Evolutionary conservation across 2,329 filamentous ascomycete genomes (phyloP).

Genomic region (Arthroderma uncinatum): DNA sequence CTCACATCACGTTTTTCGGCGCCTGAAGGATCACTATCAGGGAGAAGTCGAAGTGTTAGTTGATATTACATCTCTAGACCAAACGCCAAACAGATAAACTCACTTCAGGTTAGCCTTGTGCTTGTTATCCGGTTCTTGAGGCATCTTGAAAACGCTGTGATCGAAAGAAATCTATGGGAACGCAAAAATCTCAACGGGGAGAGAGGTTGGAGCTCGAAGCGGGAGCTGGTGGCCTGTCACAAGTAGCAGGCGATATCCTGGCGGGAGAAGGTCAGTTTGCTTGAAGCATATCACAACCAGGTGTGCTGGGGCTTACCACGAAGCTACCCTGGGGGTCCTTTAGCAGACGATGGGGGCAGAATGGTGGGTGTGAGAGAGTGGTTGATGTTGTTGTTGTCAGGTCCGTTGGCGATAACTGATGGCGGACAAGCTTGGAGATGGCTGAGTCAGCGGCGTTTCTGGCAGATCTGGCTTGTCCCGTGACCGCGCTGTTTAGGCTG

Average conservation of each 20-base stretch:
- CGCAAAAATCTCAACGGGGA: conserved; percentile 13
- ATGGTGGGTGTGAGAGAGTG: conserved; percentile 3
- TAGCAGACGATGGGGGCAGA: conserved; percentile 7
- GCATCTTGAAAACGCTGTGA: conserved; percentile 48
- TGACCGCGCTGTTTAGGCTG: conserved; percentile 5
- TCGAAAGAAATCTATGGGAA: conserved; percentile 20
- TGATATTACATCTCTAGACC: conserved; percentile 9
- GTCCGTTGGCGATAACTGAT: conserved; percentile 1
- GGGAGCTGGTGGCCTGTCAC: neutral
- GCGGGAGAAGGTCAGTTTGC: neutral
- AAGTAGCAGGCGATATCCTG: neutral
- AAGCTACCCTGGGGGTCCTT: neutral
- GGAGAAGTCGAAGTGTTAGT: neutral
- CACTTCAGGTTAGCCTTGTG: conserved; percentile 74
- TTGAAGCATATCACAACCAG: neutral
- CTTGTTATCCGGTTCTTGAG: conserved; percentile 51
- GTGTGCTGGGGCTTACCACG: neutral
- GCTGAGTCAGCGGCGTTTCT: conserved; percentile 8
- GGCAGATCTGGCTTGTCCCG: neutral
- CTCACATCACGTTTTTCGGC: conserved; percentile 74
- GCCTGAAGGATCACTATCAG: conserved; percentile 69
- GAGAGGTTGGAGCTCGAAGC: conserved; percentile 9
- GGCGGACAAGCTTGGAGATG: neutral
- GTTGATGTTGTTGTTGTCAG: conserved; percentile 4
- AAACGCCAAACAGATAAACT: conserved; percentile 28